phyloP scores from a whole-genome alignment of 2,329 filamentous ascomycete genomes.

The Trichoderma koningii region DNA sequence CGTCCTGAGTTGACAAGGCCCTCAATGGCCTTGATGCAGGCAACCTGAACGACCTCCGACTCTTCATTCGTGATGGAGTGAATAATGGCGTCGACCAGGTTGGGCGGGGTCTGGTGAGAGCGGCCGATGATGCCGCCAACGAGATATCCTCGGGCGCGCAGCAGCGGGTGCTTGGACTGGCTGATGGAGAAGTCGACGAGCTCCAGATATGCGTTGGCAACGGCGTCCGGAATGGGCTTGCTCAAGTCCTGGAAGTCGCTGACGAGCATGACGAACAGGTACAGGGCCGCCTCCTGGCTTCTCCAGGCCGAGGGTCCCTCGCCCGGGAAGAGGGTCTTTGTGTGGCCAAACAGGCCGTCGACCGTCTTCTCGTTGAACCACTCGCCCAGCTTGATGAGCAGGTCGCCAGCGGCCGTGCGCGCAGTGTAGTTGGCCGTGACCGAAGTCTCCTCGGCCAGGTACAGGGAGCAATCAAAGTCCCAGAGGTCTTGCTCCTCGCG shows the following conservation, averaged over 20 bases:
- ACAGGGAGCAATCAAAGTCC: conserved; percentile 96
- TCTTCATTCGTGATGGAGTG: conserved; percentile 73
- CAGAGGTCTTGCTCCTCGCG: conserved; percentile 92
- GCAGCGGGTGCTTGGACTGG: conserved; percentile 68
- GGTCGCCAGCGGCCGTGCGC: conserved; percentile 85
- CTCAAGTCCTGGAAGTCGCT: conserved; percentile 80
- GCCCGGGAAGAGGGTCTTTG: conserved; percentile 69
- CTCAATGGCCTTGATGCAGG: conserved; percentile 85
- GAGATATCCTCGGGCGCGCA: conserved; percentile 84
- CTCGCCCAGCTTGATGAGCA: conserved; percentile 89
- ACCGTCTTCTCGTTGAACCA: conserved; percentile 78
- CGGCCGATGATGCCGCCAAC: conserved; percentile 79
- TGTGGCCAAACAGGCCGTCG: conserved; percentile 76
- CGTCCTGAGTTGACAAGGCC: conserved; percentile 58
- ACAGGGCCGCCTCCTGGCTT: conserved; percentile 77
- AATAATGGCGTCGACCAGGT: conserved; percentile 71
- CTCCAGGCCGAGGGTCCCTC: conserved; percentile 53
- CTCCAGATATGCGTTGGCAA: conserved; percentile 74
- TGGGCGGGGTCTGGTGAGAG: conserved; percentile 63
- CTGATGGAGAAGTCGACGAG: conserved; percentile 78
- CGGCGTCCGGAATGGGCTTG: conserved; percentile 67
- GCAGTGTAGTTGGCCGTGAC: conserved; percentile 96
- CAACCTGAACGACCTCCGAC: conserved; percentile 87
- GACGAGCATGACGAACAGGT: conserved; percentile 79
- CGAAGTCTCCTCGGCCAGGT: conserved; percentile 90